phyloP scores from a whole-genome alignment of 495 filamentous ascomycete genomes.

The Talaromyces ruber region DNA sequence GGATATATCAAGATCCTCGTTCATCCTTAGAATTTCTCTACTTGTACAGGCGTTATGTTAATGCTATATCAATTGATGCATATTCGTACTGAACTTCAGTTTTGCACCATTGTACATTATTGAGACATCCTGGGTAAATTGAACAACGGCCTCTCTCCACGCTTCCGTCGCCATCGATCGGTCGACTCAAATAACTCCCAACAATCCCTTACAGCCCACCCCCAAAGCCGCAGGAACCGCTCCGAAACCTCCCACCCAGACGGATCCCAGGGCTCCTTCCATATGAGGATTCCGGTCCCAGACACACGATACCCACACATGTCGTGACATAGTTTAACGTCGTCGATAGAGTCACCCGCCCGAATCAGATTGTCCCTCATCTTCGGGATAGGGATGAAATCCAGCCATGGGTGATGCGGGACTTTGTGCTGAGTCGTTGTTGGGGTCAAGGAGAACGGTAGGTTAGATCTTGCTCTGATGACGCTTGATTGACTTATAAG shows the following conservation, averaged over 20 bases:
- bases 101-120: neutral
- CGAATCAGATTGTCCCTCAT: constrained; percentile 29
- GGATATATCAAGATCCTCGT: neutral
- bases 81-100: no score
- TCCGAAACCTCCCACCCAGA: constrained; percentile 35
- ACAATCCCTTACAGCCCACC: constrained; percentile 30
- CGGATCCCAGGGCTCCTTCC: constrained; percentile 35
- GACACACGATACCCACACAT: constrained; percentile 15
- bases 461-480: neutral
- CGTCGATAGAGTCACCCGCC: constrained; percentile 28
- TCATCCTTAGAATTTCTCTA: neutral
- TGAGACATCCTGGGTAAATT: neutral
- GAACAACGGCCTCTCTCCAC: constrained; percentile 22
- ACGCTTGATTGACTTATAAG: neutral
- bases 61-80: neutral
- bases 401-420: constrained; percentile 31
- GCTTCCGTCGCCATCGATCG: constrained; percentile 30
- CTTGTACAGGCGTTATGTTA: neutral
- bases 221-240: constrained; percentile 28
- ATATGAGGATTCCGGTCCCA: constrained; percentile 26
- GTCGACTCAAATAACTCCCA: constrained; percentile 27
- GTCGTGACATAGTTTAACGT: constrained; percentile 32
- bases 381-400: constrained; percentile 26
- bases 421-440: constrained; percentile 26
- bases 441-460: constrained; percentile 23